Base-by-base conservation (phyloP, 208 protist species). In the Crithidia thermophila region DNA sequence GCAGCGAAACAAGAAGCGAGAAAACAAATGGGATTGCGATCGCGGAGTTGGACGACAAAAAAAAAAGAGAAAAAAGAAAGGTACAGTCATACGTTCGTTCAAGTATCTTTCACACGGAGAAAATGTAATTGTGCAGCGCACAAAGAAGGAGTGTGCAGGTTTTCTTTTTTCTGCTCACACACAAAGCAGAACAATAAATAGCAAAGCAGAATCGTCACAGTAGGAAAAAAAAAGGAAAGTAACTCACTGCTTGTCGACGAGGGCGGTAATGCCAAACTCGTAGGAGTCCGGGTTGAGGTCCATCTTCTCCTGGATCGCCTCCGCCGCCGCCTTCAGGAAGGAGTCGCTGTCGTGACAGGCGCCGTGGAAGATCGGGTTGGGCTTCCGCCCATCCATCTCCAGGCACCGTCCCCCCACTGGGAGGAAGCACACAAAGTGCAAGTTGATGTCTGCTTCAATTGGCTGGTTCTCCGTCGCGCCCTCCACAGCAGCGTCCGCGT, bases 381-480 rank as follows among this genome's bases (percentile, higher is more conserved):
- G 52, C 56, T 97, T 94, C 40, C 96, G 81, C 1, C 98, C 98
- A 62, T 99, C 98, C 27, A 99, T 56, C 81, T 99, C 97, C 36
- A 98, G 90, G 59, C 98, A 93, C 16, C 71, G 68, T 11, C 85
- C 94, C 64, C 94, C 86, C 14, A 84, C 64, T 20, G 67, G 49
- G 16, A 98, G 79, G 81, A 98, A 98, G 51, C 84, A 92, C 31
- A 98, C 87, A 84, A 98, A 99, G 77, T 99, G 98, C 16, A 98
- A 78, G 57, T 97, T 70, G 42, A 95, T 93, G n/a, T 65, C 50
- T 4, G 88, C 76, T 55, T 97, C 85, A 11, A 86, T 57, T 27
- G 52, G 43, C 31, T 90, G 77, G 53, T 94, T 74, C 16, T 75
- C 47, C 7, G 90, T 95, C 21, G 81, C 80, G 27, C 93, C 94